A percentile compares a stretch with the other conserved stretches of the same genome.
Conservation (phyloP, 2,329 filamentous ascomycete species). For the Trichoderma sp. region DNA sequence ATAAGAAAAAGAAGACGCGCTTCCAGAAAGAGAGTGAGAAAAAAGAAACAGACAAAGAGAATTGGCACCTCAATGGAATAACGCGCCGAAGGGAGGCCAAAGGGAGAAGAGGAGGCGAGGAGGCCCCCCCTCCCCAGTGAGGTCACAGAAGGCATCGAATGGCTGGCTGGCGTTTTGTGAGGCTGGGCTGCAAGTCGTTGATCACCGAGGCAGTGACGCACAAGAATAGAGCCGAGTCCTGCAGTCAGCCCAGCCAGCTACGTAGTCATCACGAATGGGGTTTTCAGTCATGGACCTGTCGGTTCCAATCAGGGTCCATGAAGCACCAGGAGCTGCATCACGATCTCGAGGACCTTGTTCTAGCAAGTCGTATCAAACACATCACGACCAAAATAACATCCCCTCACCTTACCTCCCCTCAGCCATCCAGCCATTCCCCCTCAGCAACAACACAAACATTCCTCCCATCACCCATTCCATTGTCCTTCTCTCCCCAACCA, state of each 20-base stretch:
- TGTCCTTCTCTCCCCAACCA: too few species aligned
- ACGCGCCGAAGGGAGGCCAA: background rate
- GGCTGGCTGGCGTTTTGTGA: background rate
- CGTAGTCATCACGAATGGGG: too few species aligned
- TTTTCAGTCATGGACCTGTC: too few species aligned
- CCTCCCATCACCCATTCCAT: background rate
- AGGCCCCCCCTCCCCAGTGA: background rate
- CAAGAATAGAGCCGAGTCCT: too few species aligned
- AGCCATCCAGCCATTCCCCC: too few species aligned
- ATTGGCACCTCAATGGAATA: background rate
- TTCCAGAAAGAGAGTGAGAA: background rate
- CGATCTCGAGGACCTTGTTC: too few species aligned
- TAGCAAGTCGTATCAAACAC: too few species aligned
- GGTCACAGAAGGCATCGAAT: background rate
- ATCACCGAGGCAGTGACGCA: slow-evolving; percentile 1
- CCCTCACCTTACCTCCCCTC: too few species aligned
- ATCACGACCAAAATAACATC: too few species aligned
- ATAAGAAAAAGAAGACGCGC: background rate
- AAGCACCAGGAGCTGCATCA: too few species aligned
- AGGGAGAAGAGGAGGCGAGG: background rate
- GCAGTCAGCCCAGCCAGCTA: too few species aligned
- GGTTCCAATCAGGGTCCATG: too few species aligned
- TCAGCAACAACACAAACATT: background rate
- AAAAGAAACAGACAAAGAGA: background rate
- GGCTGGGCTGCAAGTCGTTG: background rate